Evolutionary conservation across 306 rosid species (phyloP), one percentile per base, ranked within the genome.

Genomic region (Lathyrus aphaca): DNA sequence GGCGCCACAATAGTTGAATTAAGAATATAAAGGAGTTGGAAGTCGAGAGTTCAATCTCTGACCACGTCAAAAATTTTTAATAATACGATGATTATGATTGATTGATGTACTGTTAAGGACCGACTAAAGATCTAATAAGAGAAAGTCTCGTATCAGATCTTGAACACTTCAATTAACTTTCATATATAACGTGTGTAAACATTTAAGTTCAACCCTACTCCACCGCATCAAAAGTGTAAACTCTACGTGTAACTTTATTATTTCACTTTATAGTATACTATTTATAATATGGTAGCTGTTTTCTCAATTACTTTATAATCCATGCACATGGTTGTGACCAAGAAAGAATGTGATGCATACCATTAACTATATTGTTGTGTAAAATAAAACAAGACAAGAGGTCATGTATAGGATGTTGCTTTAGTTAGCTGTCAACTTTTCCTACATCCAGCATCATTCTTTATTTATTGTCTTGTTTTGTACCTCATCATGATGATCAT

Each of bases 381-480:
- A 69, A 38, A 74, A 69, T 68, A 74, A 68, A 68, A 45, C 58
- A 64, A 50, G 80, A 79, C 80, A 68, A 72, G 35, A 18, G 73
- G 77, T 79, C 51, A 79, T 74, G 73, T 42, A 54, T 44, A 8
- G 25, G 50, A 45, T 54, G 68, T 74, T 74, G 80, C 75, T 69
- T 82, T 74, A 74, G 46, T 74, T 74, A 77, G 82, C 82, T 81
- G 82, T 73, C 79, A 73, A 81, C 85, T 81, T 74, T 81, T 64
- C 49, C 68, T 27, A 71, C 73, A 64, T 39, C 68, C 66, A 67
- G 60, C 54, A n/a, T 77, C 17, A 17, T 64, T 73, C 74, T 56
- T 77, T 39, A 63, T 73, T 60, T 38, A 10, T 68, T 81, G 56
- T 75, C 45, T 55, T 77, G 71, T 66, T 64, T 65, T 73, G 79